These are phyloP conservation scores for Fusarium fracticaudum DNA, from an alignment of 2,329 filamentous ascomycete species.

Conservation along the genomic window DNA sequence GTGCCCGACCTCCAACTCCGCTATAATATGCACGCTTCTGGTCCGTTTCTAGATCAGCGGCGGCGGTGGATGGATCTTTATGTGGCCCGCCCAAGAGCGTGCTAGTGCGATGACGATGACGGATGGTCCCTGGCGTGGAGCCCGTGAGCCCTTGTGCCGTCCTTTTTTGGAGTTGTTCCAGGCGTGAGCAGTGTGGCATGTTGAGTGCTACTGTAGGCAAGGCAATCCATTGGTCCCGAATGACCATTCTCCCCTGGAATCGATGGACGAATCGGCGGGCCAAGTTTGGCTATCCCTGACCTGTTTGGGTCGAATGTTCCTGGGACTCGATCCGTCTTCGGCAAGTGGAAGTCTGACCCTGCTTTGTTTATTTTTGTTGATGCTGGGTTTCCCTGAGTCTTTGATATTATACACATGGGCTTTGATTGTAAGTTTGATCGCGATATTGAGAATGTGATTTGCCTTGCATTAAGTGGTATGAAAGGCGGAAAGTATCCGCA, in stretches of 20 bases:
- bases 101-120: slow-evolving; percentile 29
- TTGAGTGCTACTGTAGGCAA: slow-evolving; percentile 11
- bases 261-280: slow-evolving; percentile 29
- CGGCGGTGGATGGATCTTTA: slow-evolving; percentile 39
- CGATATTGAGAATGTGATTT: not conserved
- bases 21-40: slow-evolving; percentile 43
- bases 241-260: slow-evolving; percentile 31
- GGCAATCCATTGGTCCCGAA: slow-evolving; percentile 12
- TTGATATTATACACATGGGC: not conserved
- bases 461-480: not conserved
- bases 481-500: not conserved
- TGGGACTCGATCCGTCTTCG: slow-evolving; percentile 32
- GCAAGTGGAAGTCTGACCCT: slow-evolving; percentile 23
- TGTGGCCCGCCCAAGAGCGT: slow-evolving; percentile 22
- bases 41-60: slow-evolving; percentile 46
- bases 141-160: slow-evolving; percentile 14
- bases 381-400: not conserved
- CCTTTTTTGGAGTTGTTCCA: slow-evolving; percentile 19
- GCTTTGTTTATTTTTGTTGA: slow-evolving; percentile 20
- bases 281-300: slow-evolving; percentile 34
- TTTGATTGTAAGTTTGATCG: not conserved
- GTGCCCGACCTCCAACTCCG: slow-evolving; percentile 34
- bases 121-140: slow-evolving; percentile 32
- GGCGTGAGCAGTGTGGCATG: slow-evolving; percentile 13
- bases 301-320: slow-evolving; percentile 35